phyloP scores from a whole-genome alignment of 345 rosid genomes.

The Citrus medica region DNA sequence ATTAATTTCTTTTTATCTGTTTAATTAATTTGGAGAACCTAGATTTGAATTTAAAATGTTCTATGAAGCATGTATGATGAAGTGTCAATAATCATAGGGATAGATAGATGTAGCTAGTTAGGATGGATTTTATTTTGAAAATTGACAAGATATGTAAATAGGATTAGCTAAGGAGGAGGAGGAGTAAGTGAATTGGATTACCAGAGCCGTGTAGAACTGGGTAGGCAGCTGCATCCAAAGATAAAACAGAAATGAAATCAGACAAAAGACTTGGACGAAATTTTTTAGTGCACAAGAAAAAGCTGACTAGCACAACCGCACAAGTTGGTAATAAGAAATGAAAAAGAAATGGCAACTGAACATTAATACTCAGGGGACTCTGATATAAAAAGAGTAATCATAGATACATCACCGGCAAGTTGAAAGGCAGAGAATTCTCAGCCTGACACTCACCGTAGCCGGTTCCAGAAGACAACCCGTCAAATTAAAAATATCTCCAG shows the following conservation, averaged over 20 bases:
- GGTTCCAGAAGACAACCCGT: slow-evolving; percentile 92
- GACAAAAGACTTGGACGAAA: neutral
- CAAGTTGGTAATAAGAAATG: no score
- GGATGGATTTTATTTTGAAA: no score
- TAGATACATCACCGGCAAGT: neutral
- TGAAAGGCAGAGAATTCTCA: neutral
- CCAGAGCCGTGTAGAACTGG: slow-evolving; percentile 91
- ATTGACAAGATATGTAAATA: neutral
- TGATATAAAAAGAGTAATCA: neutral
- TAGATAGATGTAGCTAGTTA: no score
- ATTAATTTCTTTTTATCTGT: no score
- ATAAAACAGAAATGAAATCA: slow-evolving; percentile 10
- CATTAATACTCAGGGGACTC: no score
- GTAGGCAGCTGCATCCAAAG: slow-evolving; percentile 80
- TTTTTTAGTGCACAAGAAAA: no score
- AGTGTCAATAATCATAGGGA: no score
- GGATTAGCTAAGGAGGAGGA: neutral
- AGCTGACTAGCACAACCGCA: no score
- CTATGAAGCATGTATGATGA: no score
- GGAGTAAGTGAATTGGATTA: slow-evolving; percentile 14
- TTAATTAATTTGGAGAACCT: no score
- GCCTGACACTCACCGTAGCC: slow-evolving; percentile 70
- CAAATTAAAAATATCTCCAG: slow-evolving; percentile 86
- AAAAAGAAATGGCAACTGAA: no score
- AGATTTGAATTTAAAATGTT: no score